Evolutionary conservation across 371 early-diverging fungal genomes (phyloP).

Genomic region (Apophysomyces trapeziformis): DNA sequence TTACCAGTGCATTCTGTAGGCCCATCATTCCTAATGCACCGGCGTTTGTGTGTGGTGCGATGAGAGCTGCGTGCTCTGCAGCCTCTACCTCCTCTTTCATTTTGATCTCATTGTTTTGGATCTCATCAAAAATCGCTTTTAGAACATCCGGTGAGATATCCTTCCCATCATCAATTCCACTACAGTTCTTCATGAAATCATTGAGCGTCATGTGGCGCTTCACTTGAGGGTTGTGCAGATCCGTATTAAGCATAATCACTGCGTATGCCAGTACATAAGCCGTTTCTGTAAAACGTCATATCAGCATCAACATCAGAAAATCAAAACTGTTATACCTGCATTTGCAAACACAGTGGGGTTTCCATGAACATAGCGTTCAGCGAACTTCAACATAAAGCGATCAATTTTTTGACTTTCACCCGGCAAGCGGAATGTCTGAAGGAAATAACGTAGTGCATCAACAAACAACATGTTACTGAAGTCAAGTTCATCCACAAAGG

Average conservation of each 20-base stretch:
- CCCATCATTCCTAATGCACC: constrained; percentile 47
- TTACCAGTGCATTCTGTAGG: constrained; percentile 52
- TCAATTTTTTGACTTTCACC: constrained; percentile 99
- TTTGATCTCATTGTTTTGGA: constrained; percentile 85
- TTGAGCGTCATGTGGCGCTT: constrained; percentile 90
- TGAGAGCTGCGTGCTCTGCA: constrained; percentile 46
- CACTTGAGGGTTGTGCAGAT: constrained; percentile 91
- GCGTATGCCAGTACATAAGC: constrained; percentile 95
- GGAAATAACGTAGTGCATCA: constrained; percentile 85
- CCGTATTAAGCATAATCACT: constrained; percentile 96
- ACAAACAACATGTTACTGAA: constrained; percentile 81
- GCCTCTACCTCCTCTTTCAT: constrained; percentile 84
- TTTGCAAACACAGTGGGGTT: constrained; percentile 78
- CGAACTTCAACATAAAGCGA: constrained; percentile 97
- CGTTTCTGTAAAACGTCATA: constrained; percentile 58
- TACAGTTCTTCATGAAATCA: constrained; percentile 94
- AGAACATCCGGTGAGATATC: constrained; percentile 77
- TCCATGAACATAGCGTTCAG: constrained; percentile 85
- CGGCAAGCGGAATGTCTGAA: constrained; percentile 94
- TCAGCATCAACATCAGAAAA: not conserved
- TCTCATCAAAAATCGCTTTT: constrained; percentile 81
- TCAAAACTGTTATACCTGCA: constrained; percentile 47
- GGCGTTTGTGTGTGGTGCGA: constrained; percentile 17
- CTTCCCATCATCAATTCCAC: constrained; percentile 88
- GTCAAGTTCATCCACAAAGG: constrained; percentile 91